These are phyloP conservation scores for Arabis hirsuta DNA, from an alignment of 345 rosid species.

Conservation along the genomic window DNA sequence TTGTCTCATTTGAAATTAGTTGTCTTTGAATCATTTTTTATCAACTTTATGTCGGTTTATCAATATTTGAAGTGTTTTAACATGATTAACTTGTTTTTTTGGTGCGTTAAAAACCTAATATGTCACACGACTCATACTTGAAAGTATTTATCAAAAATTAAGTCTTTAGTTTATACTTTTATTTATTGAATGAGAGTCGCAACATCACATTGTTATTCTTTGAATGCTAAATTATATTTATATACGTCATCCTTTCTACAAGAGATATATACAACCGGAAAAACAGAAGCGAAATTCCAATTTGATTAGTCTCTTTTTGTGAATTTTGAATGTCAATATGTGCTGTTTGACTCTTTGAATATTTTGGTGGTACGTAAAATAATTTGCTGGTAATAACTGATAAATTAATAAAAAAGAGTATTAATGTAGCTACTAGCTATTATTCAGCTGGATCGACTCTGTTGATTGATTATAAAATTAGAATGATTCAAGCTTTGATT, in stretches of 20 bases:
- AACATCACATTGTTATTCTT: constrained; percentile 7
- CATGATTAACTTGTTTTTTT: constrained; percentile 32
- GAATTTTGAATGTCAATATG: constrained; percentile 4
- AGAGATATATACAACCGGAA: background rate
- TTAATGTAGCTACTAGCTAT: background rate
- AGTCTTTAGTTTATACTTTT: constrained; percentile 21
- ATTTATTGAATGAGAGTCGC: background rate
- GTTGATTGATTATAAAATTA: background rate
- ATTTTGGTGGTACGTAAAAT: background rate
- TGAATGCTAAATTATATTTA: constrained; percentile 10
- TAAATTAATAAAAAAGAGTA: background rate
- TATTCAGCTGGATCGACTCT: background rate
- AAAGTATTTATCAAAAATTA: constrained; percentile 17
- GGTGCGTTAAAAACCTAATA: constrained; percentile 4
- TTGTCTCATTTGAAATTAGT: constrained; percentile 12
- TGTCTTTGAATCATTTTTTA: constrained; percentile 25
- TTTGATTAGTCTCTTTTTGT: background rate
- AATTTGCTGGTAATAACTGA: background rate
- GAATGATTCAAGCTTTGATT: constrained; percentile 12
- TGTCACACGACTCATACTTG: background rate
- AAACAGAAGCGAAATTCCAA: background rate
- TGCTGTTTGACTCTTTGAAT: constrained; percentile 11
- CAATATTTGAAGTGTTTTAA: constrained; percentile 24
- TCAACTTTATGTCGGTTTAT: constrained; percentile 31
- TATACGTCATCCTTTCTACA: constrained; percentile 8